Conservation (phyloP, 352 stramenopile genomes). For the Phytophthora brassicae region DNA sequence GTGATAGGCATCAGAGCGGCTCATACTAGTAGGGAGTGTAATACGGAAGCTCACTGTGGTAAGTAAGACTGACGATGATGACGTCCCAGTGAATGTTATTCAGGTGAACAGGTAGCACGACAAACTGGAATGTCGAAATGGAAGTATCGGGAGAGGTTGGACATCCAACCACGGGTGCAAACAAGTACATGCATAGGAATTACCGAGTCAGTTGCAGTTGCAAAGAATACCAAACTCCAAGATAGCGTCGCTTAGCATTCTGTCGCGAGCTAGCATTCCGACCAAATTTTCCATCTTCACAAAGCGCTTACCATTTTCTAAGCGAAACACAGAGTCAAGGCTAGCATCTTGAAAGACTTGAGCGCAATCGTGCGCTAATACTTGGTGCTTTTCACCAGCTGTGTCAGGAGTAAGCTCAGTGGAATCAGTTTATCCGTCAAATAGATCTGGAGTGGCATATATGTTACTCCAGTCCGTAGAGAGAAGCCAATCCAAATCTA, state of each 20-base stretch:
- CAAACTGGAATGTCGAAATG: neutral
- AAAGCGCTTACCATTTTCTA: neutral
- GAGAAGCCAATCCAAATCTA: neutral
- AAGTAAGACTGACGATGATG: neutral
- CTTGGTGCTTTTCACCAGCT: neutral
- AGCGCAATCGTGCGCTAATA: neutral
- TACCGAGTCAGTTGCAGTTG: neutral
- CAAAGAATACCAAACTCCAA: neutral
- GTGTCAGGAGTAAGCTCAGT: neutral
- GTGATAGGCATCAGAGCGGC: neutral
- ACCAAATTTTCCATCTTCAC: neutral
- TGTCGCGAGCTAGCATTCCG: neutral
- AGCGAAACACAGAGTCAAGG: neutral
- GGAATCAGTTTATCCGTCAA: neutral
- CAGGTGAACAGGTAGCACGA: neutral
- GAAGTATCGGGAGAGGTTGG: neutral
- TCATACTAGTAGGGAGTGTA: constrained; percentile 9
- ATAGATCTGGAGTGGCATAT: neutral
- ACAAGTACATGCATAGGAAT: constrained; percentile 2
- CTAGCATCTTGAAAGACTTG: neutral
- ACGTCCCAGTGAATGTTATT: constrained; percentile 2
- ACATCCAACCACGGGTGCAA: neutral
- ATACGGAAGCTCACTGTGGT: neutral
- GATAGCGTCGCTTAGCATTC: neutral
- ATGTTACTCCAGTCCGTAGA: neutral